Conservation (phyloP, 139 green algal genomes). For the Spirogloea muscicola region DNA sequence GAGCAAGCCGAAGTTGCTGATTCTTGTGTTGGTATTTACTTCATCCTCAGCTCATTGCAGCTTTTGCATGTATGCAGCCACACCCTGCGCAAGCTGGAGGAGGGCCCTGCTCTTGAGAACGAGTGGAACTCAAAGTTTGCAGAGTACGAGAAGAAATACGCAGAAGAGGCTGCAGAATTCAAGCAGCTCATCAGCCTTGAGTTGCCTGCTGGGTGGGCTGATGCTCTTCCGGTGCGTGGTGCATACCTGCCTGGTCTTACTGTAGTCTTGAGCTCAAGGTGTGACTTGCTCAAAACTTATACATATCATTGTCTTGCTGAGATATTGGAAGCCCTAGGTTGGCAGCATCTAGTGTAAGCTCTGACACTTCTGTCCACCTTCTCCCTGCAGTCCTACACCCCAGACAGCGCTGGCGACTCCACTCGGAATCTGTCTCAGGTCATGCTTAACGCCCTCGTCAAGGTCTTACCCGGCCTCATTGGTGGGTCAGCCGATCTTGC, state of each 20-base stretch:
- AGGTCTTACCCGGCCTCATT: constrained; percentile 85
- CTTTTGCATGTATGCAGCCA: constrained; percentile 26
- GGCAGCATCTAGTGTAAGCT: too few species aligned
- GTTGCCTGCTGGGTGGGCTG: constrained; percentile 80
- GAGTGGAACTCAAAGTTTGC: constrained; percentile 70
- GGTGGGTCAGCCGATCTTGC: constrained; percentile 95
- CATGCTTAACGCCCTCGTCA: constrained; percentile 91
- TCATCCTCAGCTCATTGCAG: too few species aligned
- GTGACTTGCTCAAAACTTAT: too few species aligned
- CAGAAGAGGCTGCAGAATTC: constrained; percentile 79
- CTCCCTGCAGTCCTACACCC: constrained; percentile 58
- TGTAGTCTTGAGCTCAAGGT: too few species aligned
- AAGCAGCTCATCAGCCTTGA: constrained; percentile 72
- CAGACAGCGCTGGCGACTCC: constrained; percentile 89
- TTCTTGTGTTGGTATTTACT: too few species aligned
- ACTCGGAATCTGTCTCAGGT: constrained; percentile 91
- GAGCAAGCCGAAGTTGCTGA: background rate
- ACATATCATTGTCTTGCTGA: too few species aligned
- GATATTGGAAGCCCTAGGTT: too few species aligned
- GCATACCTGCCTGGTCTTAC: too few species aligned
- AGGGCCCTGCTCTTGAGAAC: constrained; percentile 64
- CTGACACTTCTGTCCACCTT: too few species aligned
- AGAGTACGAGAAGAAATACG: constrained; percentile 70
- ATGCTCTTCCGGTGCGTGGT: constrained; percentile 69
- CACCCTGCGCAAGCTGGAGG: constrained; percentile 29